These are phyloP conservation scores for Luffa aegyptiaca DNA, from an alignment of 306 rosid species.

Conservation along the genomic window DNA sequence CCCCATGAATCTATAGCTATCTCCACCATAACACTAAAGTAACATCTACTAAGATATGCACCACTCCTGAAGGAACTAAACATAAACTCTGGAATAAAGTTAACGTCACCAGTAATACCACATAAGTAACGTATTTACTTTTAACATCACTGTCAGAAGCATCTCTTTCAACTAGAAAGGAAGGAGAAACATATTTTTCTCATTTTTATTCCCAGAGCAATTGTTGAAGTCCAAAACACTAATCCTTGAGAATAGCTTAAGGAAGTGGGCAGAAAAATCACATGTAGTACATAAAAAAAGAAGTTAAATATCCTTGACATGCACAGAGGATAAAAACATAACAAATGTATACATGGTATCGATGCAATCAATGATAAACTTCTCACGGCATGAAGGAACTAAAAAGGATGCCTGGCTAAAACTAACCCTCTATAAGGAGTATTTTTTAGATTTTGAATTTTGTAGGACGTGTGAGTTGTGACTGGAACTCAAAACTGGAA, in stretches of 20 bases:
- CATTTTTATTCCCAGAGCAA: background rate
- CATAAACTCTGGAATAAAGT: background rate
- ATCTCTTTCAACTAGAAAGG: background rate
- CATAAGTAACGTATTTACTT: background rate
- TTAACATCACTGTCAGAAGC: background rate
- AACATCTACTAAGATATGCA: background rate
- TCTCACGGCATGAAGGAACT: background rate
- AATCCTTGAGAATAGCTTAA: background rate
- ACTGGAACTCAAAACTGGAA: background rate
- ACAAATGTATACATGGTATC: background rate
- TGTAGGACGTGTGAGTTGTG: background rate
- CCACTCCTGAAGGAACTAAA: background rate
- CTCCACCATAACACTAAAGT: background rate
- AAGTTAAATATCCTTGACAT: background rate
- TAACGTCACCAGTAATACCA: background rate
- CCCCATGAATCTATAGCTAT: background rate
- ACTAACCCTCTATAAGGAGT: background rate
- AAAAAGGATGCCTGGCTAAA: background rate
- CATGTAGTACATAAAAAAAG: background rate
- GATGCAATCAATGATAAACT: background rate
- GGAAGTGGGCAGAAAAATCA: background rate
- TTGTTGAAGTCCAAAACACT: background rate
- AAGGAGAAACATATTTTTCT: background rate
- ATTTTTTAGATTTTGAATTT: background rate
- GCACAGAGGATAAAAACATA: background rate